Conservation (phyloP, 1,139 yeast species). For the Pichia terricola region DNA sequence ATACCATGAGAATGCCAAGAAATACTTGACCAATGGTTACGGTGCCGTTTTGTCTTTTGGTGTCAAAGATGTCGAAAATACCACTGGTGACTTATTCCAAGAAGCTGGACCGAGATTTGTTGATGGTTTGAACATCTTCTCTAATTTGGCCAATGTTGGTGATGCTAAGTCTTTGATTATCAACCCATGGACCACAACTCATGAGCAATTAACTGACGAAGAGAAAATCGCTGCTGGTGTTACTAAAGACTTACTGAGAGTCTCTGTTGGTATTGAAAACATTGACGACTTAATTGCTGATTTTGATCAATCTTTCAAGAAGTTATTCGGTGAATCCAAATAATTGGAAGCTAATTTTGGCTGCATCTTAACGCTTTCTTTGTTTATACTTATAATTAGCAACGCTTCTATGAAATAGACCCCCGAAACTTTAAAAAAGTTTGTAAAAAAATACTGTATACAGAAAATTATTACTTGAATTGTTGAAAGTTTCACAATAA, state of each 20-base stretch:
- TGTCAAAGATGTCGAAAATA: constrained; percentile 52
- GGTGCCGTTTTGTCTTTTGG: constrained; percentile 90
- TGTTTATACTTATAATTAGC: too few relatives aligned
- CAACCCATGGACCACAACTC: constrained; percentile 93
- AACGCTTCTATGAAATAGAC: too few relatives aligned
- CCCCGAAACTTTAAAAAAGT: too few relatives aligned
- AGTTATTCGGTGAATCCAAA: constrained; percentile 9
- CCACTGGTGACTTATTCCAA: constrained; percentile 42
- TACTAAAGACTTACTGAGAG: constrained; percentile 76
- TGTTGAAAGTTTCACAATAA: too few relatives aligned
- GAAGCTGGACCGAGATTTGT: constrained; percentile 77
- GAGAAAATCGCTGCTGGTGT: constrained; percentile 83
- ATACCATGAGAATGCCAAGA: constrained; percentile 72
- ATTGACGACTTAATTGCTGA: constrained; percentile 84
- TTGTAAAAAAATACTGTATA: too few relatives aligned
- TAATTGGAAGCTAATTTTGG: background rate
- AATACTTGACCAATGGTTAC: constrained; percentile 66
- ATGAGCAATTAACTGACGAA: constrained; percentile 75
- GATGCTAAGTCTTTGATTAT: constrained; percentile 91
- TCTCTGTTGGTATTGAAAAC: constrained; percentile 82
- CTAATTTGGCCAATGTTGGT: constrained; percentile 94
- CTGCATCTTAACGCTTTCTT: too few relatives aligned
- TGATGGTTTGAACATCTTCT: constrained; percentile 71
- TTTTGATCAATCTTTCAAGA: constrained; percentile 66
- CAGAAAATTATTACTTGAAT: too few relatives aligned